Conservation (phyloP, 352 stramenopile genomes). For the Pythium myriotylum region DNA sequence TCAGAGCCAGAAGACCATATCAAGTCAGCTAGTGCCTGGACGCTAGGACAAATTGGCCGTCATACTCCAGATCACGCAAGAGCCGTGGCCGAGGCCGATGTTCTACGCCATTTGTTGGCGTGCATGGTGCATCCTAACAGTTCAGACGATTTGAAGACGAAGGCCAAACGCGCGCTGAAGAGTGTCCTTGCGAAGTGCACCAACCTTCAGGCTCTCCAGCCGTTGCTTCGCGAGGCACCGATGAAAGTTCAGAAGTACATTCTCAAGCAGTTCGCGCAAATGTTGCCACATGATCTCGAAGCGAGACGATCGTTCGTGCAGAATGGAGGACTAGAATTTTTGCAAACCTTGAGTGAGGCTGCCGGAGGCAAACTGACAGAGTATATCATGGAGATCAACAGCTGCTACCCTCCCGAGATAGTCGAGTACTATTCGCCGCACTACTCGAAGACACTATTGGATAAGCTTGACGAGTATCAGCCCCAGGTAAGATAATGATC, state of each 20-base stretch:
- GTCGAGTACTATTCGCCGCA: constrained; percentile 97
- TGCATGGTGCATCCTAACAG: constrained; percentile 93
- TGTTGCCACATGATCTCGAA: constrained; percentile 93
- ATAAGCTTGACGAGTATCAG: constrained; percentile 96
- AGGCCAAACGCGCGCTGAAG: constrained; percentile 94
- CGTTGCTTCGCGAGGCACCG: constrained; percentile 89
- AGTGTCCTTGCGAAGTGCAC: constrained; percentile 94
- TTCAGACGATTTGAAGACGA: constrained; percentile 94
- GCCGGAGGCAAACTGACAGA: constrained; percentile 93
- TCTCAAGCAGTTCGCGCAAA: constrained; percentile 94
- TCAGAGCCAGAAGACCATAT: constrained; percentile 95
- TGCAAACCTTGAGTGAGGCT: constrained; percentile 92
- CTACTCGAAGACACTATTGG: constrained; percentile 95
- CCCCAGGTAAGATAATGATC: constrained; percentile 73
- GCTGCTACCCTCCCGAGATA: constrained; percentile 95
- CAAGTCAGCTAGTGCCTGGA: constrained; percentile 95
- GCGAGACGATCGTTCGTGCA: constrained; percentile 92
- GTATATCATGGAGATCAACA: constrained; percentile 96
- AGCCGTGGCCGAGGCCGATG: constrained; percentile 91
- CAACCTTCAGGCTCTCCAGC: constrained; percentile 92
- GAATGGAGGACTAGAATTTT: constrained; percentile 92
- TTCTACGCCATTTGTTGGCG: constrained; percentile 92
- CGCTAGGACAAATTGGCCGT: constrained; percentile 93
- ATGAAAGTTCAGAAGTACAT: constrained; percentile 97
- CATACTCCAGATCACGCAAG: constrained; percentile 94